Percentiles rank a stretch among this genome's conserved stretches.
These are phyloP conservation scores for Penicillium sp. DNA, from an alignment of 2,329 filamentous ascomycete species.

Conservation along the genomic window DNA sequence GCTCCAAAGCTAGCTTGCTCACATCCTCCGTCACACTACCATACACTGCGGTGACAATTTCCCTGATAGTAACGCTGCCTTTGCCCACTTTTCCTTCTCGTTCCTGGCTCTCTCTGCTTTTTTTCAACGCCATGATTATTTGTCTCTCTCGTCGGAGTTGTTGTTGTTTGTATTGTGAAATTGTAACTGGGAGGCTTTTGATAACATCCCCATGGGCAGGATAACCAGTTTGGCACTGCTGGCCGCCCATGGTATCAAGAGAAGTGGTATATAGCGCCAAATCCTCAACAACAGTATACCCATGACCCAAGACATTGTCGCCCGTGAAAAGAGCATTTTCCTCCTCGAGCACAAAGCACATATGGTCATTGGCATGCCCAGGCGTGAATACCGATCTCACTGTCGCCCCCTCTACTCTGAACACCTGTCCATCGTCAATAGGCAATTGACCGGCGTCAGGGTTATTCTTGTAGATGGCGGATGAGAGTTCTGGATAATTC, in stretches of 20 bases:
- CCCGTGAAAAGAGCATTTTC: constrained; percentile 76
- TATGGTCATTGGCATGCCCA: constrained; percentile 73
- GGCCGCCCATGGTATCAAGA: constrained; percentile 33
- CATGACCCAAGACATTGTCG: constrained; percentile 71
- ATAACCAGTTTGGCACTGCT: constrained; percentile 42
- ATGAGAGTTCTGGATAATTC: constrained; percentile 27
- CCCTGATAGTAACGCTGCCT: background rate
- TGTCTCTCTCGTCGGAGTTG: constrained; percentile 44
- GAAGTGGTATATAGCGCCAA: constrained; percentile 38
- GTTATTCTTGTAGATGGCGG: constrained; percentile 39
- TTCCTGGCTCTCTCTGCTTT: background rate
- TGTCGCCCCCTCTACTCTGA: constrained; percentile 41
- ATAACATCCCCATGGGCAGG: constrained; percentile 43
- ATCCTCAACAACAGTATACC: constrained; percentile 41
- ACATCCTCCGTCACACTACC: background rate
- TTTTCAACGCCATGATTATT: constrained; percentile 16
- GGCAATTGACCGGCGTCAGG: constrained; percentile 31
- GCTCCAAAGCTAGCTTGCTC: too few species aligned
- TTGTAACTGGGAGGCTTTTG: constrained; percentile 29
- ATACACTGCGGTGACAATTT: background rate
- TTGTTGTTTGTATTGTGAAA: constrained; percentile 14
- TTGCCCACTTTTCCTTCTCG: background rate
- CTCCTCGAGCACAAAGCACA: constrained; percentile 69
- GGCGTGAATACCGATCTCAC: constrained; percentile 50
- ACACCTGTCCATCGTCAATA: constrained; percentile 40